Percentiles rank a stretch among this genome's conserved stretches.
phyloP scores from a whole-genome alignment of 805 yeast genomes.

The Wickerhamomyces bisporus region DNA sequence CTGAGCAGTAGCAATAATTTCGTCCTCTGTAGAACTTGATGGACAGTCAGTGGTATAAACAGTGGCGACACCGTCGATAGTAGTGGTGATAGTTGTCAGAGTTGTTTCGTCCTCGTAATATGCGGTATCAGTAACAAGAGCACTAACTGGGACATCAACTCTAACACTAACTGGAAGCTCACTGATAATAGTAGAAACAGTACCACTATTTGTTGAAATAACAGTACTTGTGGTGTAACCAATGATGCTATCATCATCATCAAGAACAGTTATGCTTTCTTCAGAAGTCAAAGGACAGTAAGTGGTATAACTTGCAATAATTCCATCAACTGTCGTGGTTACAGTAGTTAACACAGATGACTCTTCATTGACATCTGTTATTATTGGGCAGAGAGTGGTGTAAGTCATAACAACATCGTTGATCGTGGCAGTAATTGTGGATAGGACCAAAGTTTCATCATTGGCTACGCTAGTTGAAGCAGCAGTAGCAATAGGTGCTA shows the following conservation, averaged over 20 bases:
- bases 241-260: too few species aligned
- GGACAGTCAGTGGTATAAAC: conserved; percentile 27
- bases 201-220: not conserved
- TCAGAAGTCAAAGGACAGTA: not conserved
- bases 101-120: not conserved
- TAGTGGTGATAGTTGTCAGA: conserved; percentile 1
- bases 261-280: too few species aligned
- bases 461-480: not conserved
- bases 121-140: conserved; percentile 1
- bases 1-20: too few species aligned
- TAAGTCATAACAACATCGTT: not conserved
- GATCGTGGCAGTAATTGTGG: conserved; percentile 3
- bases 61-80: conserved; percentile 1
- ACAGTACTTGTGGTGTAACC: not conserved
- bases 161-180: not conserved
- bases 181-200: not conserved
- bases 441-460: conserved; percentile 1
- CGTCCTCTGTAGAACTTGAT: too few species aligned
- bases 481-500: not conserved
- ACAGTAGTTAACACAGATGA: not conserved
- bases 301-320: not conserved
- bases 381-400: not conserved
- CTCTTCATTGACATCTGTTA: conserved; percentile 27
- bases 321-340: too few species aligned
- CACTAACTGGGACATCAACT: not conserved